Conservation (phyloP, 2,329 filamentous ascomycete species). For the Fusarium mangiferae region DNA sequence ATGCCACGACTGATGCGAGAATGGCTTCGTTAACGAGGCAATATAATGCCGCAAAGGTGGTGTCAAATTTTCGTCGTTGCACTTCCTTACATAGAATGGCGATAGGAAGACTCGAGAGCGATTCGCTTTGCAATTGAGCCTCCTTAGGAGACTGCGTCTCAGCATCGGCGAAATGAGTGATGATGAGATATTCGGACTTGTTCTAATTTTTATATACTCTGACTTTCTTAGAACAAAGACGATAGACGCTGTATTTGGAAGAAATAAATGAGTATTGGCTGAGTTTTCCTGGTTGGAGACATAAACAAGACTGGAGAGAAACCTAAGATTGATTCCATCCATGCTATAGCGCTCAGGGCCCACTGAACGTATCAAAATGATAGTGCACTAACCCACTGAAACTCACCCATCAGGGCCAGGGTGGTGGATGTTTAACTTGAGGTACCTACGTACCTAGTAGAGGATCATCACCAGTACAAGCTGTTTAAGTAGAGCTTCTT, state of each 20-base stretch:
- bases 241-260: background rate
- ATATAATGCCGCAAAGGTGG: background rate
- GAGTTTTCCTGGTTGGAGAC: constrained; percentile 1
- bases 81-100: background rate
- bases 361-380: background rate
- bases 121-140: constrained; percentile 28
- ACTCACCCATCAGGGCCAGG: background rate
- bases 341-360: constrained; percentile 3
- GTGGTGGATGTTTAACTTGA: background rate
- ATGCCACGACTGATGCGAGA: constrained; percentile 24
- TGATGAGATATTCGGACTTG: background rate
- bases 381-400: background rate
- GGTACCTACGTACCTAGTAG: too few relatives aligned
- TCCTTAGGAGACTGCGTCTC: constrained; percentile 36
- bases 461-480: background rate
- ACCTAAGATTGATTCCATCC: background rate
- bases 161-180: constrained; percentile 35
- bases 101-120: background rate
- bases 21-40: background rate
- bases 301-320: background rate
- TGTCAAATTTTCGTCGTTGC: background rate
- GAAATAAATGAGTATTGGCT: background rate
- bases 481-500: background rate
- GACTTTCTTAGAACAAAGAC: background rate
- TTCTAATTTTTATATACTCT: background rate